Base-by-base conservation (phyloP, 192 early-diverging fungal genomes). In the Coemansia furcata region DNA sequence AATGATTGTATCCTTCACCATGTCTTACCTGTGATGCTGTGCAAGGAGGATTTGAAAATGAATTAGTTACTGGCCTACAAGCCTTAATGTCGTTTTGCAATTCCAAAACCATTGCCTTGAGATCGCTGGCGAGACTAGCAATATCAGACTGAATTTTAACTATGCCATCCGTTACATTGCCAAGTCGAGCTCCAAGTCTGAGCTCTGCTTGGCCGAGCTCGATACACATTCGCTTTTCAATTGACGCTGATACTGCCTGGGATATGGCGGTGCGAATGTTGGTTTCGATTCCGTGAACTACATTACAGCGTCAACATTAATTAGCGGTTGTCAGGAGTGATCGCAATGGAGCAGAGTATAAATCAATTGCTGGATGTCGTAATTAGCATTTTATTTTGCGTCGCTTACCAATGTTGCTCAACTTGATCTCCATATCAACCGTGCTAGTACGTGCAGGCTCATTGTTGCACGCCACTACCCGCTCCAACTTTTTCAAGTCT, bases 401-500 rank as follows among this genome's bases (percentile, higher is more conserved):
- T 15, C 35, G 1, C 72, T 69, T 77, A 66, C 80, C 75, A 40
- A 77, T 61, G 19, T 60, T 82, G 11, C 42, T 59, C 10, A 82
- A 66, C 42, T 72, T 82, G 26, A 77, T 54, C 39, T 82, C 80
- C 47, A 74, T 74, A 46, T 82, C 75, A 0, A 76, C 69, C 8
- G 65, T 12, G 23, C 62, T 68, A 23, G 75, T 40, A 2, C 61
- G 74, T n/a, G 75, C 14, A 5, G 44, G 15, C 2, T 69, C 65
- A 60, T 40, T 68, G 9, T 72, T 69, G 40, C 68, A 66, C 19
- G 68, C 50, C 1, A 77, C 68, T 14, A 55, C 47, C 15, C 80
- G 61, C 43, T 82, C 80, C 17, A 82, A 39, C 26, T 67, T 74
- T 26, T 82, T 82, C 15, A 82, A 60, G 36, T 82, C 80, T 3